Conservation (phyloP, 1,284 basidiomycete species). For the Sanghuangporus weigelae region DNA sequence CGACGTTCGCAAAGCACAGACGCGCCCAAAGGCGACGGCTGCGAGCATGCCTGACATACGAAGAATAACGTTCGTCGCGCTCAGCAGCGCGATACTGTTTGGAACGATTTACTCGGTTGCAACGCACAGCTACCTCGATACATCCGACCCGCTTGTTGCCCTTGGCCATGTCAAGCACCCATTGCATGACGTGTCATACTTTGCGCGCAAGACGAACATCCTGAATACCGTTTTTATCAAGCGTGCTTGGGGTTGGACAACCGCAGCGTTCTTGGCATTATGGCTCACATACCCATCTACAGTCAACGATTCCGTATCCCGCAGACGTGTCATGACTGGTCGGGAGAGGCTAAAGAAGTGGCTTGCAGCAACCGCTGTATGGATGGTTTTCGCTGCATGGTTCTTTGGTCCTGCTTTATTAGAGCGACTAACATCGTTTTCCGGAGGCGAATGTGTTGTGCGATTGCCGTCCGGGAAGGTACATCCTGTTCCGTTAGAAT, state of each 20-base stretch:
- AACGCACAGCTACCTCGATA: constrained; percentile 57
- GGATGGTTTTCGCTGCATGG: constrained; percentile 81
- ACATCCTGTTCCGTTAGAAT: constrained; percentile 50
- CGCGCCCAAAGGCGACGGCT: background rate
- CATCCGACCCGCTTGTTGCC: constrained; percentile 64
- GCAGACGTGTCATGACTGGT: constrained; percentile 22
- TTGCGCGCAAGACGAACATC: constrained; percentile 77
- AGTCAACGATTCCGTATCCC: background rate
- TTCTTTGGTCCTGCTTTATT: constrained; percentile 88
- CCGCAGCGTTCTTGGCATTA: constrained; percentile 56
- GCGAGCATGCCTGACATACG: constrained; percentile 20
- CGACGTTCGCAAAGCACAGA: background rate
- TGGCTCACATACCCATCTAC: constrained; percentile 46
- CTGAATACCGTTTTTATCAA: constrained; percentile 91
- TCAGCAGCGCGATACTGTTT: constrained; percentile 37
- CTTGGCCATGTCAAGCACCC: constrained; percentile 54
- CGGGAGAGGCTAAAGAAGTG: constrained; percentile 49
- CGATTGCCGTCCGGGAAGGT: constrained; percentile 51
- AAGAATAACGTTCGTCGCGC: constrained; percentile 24
- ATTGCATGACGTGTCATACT: constrained; percentile 62
- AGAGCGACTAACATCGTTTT: constrained; percentile 67
- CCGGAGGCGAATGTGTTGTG: constrained; percentile 81
- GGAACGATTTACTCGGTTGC: constrained; percentile 50
- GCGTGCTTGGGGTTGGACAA: constrained; percentile 88
- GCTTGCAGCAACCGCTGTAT: constrained; percentile 59